Conservation (phyloP, 192 early-diverging fungal species). For the Geosiphon pyriformis region DNA sequence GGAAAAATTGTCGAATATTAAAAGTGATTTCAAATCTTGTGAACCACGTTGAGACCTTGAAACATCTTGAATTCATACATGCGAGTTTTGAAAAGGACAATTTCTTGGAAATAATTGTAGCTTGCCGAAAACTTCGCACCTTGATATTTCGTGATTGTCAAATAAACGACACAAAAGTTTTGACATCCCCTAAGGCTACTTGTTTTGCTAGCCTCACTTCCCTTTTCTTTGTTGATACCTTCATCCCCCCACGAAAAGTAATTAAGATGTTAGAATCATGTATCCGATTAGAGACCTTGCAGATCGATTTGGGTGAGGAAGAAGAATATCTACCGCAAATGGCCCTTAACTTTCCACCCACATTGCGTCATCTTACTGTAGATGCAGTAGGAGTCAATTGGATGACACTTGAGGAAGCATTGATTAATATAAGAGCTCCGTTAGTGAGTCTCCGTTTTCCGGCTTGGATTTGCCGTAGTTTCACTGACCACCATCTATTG, state of each 20-base stretch:
- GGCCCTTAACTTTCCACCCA: neutral
- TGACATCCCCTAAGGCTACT: neutral
- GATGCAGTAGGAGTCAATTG: neutral
- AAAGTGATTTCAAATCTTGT: neutral
- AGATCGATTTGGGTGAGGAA: neutral
- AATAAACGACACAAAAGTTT: neutral
- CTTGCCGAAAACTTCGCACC: neutral
- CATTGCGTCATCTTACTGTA: neutral
- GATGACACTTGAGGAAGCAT: neutral
- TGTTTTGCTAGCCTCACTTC: neutral
- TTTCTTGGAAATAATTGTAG: neutral
- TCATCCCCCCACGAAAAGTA: neutral
- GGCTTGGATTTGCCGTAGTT: constrained; percentile 4
- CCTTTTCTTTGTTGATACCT: constrained; percentile 6
- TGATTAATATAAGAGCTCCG: neutral
- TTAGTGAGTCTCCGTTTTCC: neutral
- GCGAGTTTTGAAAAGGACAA: neutral
- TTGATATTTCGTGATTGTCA: constrained; percentile 12
- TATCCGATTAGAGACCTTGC: neutral
- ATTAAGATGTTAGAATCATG: neutral
- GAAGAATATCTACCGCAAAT: neutral
- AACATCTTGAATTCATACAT: constrained; percentile 5
- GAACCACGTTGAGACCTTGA: neutral
- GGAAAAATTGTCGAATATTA: neutral
- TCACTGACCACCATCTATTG: constrained; percentile 8